Base-by-base conservation (phyloP, 345 rosid genomes). In the Corchorus olitorius region DNA sequence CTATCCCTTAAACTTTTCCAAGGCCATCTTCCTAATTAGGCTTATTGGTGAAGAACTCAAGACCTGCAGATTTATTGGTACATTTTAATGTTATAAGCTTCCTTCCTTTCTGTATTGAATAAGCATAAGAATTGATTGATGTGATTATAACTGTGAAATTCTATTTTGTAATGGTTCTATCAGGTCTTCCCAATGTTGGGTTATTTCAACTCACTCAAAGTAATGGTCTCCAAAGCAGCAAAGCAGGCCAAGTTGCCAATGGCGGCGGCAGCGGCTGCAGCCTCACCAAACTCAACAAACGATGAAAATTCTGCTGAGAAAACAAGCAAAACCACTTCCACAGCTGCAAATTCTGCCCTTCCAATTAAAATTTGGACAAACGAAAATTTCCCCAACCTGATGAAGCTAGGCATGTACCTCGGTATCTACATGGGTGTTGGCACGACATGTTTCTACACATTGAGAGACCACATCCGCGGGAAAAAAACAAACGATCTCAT, bases 381-480 rank as follows among this genome's bases (percentile, higher is more conserved):
- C 27, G 27, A 27, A 27, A 27, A 11, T 50, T 19, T 17, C 37
- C 52, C 41, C 7, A 12, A 34, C 27, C 59, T 75, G 8, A 15
- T 5, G 33, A 41, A n/a, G 71, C 72, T 75, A 3, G 72, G 72
- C 63, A 52, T 53, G 7, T 64, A 52, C 64, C 58, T 76, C 6
- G 64, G 75, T 39, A 60, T 62, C 52, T 77, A 77, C 64, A 2
- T 77, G 1, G 22, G 64, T 15, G 63, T 53, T 1, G 80, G 76
- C 60, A 62, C 76, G 3, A 15, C 15, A 43, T 4, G 22, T 58
- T 77, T 77, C 35, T 77, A 33, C 70, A 8, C 27, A 70, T 2
- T 77, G 19, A 64, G 12, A 62, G 6, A 77, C 27, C 45, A 77
- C 16, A 62, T 77, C 54, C 50, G 55, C 17, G 80, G 80, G 1